phyloP scores from a whole-genome alignment of 208 protist genomes.

The Herpetomonas muscarum region DNA sequence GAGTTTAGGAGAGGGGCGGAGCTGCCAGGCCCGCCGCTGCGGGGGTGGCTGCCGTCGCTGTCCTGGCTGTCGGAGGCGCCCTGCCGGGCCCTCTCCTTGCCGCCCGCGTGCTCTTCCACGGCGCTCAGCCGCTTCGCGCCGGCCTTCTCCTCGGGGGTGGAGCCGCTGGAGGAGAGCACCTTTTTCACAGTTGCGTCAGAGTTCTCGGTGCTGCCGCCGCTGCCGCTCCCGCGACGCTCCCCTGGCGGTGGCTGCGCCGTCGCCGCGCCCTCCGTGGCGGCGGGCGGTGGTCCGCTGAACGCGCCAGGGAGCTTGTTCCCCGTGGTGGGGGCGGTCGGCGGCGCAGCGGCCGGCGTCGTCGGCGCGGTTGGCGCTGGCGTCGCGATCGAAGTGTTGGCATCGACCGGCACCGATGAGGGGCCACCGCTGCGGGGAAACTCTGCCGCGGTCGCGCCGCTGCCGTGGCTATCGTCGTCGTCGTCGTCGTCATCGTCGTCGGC shows the following conservation, averaged over 20 bases:
- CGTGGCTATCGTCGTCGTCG: too few species aligned
- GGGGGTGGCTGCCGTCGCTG: background rate
- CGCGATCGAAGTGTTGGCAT: too few species aligned
- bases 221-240: background rate
- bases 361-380: too few species aligned
- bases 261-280: background rate
- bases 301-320: background rate
- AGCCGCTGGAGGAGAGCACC: background rate
- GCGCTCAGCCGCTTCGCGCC: background rate
- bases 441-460: too few species aligned
- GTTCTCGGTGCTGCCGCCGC: background rate
- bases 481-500: too few species aligned
- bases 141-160: background rate
- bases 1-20: background rate
- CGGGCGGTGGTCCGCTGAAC: background rate
- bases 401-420: too few species aligned
- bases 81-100: background rate
- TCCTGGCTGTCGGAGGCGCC: background rate
- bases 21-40: background rate
- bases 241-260: background rate
- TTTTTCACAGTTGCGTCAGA: constrained; percentile 2
- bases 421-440: too few species aligned
- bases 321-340: too few species aligned
- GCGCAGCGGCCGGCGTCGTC: too few species aligned
- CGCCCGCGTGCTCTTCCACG: background rate